These are phyloP conservation scores for Vanrija sp. DNA, from an alignment of 1,284 basidiomycete species.

Conservation along the genomic window DNA sequence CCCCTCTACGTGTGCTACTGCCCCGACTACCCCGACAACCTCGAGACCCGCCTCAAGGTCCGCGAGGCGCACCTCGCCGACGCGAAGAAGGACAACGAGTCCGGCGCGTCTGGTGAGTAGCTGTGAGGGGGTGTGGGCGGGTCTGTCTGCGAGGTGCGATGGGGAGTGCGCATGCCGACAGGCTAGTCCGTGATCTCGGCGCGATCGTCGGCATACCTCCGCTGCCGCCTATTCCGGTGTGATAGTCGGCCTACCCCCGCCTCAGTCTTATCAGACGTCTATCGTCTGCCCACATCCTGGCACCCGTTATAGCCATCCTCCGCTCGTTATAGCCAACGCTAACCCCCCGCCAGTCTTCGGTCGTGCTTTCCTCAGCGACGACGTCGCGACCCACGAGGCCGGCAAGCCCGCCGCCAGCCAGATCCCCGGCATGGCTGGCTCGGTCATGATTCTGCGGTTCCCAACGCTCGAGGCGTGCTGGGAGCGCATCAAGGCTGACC, in stretches of 20 bases:
- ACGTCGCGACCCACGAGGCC: conserved; percentile 6
- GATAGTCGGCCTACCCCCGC: too few species aligned
- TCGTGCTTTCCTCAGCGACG: conserved; percentile 20
- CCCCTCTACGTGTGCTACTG: conserved; percentile 39
- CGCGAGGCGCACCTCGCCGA: conserved; percentile 31
- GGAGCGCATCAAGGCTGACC: conserved; percentile 40
- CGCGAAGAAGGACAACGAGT: conserved; percentile 15
- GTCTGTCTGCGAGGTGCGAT: background rate
- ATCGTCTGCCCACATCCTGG: too few species aligned
- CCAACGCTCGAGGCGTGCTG: conserved; percentile 34
- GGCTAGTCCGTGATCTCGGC: too few species aligned
- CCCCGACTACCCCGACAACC: conserved; percentile 41
- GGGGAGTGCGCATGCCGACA: too few species aligned
- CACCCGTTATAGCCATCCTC: too few species aligned
- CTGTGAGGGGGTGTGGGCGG: background rate
- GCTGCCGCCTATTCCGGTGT: too few species aligned
- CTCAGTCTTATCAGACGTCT: too few species aligned
- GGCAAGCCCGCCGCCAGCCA: conserved; percentile 13
- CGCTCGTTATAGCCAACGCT: background rate
- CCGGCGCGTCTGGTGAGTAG: conserved; percentile 9
- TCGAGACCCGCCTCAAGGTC: conserved; percentile 38
- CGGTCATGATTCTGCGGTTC: conserved; percentile 39
- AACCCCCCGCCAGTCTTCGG: conserved; percentile 19
- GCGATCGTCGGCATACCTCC: too few species aligned
- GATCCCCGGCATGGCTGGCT: conserved; percentile 35